Conservation (phyloP, 2,329 filamentous ascomycete species). For the Aspergillus novoparasiticus region DNA sequence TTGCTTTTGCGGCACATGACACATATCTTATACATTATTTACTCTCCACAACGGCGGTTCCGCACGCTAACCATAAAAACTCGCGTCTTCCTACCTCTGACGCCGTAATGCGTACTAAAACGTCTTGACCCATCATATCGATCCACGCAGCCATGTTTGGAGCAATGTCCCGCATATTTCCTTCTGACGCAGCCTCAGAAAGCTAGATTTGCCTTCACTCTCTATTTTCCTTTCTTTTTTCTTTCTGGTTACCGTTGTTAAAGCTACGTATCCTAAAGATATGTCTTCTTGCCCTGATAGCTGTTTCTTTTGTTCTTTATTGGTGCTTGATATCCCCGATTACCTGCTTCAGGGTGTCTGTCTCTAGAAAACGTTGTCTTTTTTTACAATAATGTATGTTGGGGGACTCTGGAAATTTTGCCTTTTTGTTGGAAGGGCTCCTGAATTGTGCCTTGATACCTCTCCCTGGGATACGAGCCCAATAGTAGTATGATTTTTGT, state of each 20-base stretch:
- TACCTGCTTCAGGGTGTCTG: neutral
- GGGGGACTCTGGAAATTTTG: neutral
- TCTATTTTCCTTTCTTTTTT: neutral
- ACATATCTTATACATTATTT: conserved; percentile 25
- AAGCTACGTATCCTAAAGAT: neutral
- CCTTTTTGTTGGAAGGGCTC: neutral
- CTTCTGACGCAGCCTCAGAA: conserved; percentile 22
- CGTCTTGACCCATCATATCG: conserved; percentile 8
- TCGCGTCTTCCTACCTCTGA: conserved; percentile 6
- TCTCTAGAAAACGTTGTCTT: neutral
- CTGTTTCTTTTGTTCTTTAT: neutral
- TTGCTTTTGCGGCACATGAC: conserved; percentile 26
- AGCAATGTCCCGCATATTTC: conserved; percentile 14
- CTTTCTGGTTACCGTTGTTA: conserved; percentile 2
- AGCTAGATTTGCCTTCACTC: conserved; percentile 16
- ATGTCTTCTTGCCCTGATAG: neutral
- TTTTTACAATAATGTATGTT: neutral
- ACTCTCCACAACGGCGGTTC: conserved; percentile 20
- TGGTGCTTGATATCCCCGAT: neutral
- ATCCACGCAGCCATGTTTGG: conserved; percentile 20
- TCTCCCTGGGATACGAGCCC: neutral
- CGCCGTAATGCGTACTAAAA: conserved; percentile 18
- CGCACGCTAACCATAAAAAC: conserved; percentile 16
- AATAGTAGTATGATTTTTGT: neutral
- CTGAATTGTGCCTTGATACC: neutral